These are phyloP conservation scores for Citropsis articulata DNA, from an alignment of 345 rosid species.

Conservation along the genomic window DNA sequence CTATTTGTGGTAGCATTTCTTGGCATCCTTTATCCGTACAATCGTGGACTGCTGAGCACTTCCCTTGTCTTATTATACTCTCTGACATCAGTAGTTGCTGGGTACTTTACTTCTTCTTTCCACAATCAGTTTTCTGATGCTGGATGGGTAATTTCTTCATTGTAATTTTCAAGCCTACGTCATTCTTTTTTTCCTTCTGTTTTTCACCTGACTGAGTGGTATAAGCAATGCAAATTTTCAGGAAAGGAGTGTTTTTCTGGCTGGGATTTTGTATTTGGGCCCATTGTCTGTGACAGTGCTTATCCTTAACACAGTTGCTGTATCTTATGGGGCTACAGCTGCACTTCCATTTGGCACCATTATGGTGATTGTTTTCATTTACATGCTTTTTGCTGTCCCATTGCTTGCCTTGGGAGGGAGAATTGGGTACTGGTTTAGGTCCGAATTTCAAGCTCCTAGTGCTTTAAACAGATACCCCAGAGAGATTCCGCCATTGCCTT, in stretches of 20 bases:
- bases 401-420: constrained; percentile 73
- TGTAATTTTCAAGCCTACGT: neutral
- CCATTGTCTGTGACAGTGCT: constrained; percentile 50
- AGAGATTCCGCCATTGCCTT: constrained; percentile 53
- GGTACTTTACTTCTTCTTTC: constrained; percentile 67
- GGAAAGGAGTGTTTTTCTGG: constrained; percentile 64
- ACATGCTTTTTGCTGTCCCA: constrained; percentile 46
- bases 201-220: neutral
- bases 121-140: constrained; percentile 56
- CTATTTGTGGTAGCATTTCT: constrained; percentile 54
- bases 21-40: constrained; percentile 75
- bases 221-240: constrained; percentile 26
- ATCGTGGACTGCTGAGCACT: constrained; percentile 54
- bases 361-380: constrained; percentile 50
- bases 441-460: constrained; percentile 59
- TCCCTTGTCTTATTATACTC: constrained; percentile 51
- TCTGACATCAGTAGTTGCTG: constrained; percentile 69
- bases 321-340: constrained; percentile 65
- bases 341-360: constrained; percentile 84
- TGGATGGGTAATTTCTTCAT: constrained; percentile 64
- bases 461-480: constrained; percentile 52
- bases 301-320: constrained; percentile 60
- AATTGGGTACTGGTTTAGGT: constrained; percentile 53
- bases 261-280: constrained; percentile 56
- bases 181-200: neutral